Evolutionary conservation across 176 grass and related monocot species (phyloP).

Genomic region (Aegilops tauschii): DNA sequence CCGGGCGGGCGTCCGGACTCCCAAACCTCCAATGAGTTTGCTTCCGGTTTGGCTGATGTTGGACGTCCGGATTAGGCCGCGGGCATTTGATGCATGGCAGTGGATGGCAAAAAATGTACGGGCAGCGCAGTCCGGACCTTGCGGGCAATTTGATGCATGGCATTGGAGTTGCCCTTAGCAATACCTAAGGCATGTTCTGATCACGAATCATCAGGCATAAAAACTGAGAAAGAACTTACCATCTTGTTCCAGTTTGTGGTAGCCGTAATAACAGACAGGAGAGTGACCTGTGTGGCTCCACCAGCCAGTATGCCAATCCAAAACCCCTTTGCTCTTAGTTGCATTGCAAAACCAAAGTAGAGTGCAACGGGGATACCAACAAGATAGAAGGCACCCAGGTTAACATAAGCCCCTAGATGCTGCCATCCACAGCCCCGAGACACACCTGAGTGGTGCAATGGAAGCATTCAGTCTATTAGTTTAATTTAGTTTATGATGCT

Average conservation of each 20-base stretch:
- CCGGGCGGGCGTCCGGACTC: no score
- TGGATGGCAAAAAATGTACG: no score
- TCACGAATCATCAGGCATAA: not conserved
- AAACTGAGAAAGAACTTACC: conserved; percentile 32
- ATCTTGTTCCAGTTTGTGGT: conserved; percentile 51
- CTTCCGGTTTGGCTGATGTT: no score
- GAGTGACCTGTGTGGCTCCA: conserved; percentile 38
- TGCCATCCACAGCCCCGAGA: conserved; percentile 68
- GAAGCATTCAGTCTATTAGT: not conserved
- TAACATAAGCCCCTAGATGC: conserved; percentile 64
- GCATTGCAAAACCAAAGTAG: conserved; percentile 42
- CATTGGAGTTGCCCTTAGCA: not conserved
- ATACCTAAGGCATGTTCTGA: not conserved
- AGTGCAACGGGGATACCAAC: conserved; percentile 43
- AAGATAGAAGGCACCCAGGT: conserved; percentile 64
- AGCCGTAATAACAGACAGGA: conserved; percentile 38
- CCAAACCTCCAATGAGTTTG: no score
- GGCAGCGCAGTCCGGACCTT: no score
- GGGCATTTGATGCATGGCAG: no score
- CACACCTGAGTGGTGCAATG: conserved; percentile 33
- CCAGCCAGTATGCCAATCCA: conserved; percentile 55
- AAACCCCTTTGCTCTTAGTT: conserved; percentile 50
- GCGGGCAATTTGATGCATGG: no score
- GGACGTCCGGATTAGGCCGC: no score
- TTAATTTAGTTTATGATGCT: not conserved